Evolutionary conservation across 2,329 filamentous ascomycete species (phyloP).

Genomic region (Didymellaceae sp.): DNA sequence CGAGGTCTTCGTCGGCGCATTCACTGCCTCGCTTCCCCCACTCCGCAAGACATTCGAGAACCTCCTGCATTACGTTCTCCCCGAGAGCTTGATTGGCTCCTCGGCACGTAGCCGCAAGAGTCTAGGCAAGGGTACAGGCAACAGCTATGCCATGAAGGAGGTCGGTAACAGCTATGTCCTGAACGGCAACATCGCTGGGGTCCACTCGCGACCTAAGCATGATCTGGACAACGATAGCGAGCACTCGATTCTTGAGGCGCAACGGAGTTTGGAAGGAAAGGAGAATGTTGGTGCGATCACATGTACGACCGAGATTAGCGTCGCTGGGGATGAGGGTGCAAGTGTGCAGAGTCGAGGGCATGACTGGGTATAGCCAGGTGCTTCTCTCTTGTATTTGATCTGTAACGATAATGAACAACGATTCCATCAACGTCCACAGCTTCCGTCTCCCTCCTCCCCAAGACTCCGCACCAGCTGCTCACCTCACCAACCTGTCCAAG

Average conservation of each 20-base stretch:
- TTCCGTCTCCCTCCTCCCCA: too few relatives aligned
- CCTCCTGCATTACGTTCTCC: slow-evolving; percentile 25
- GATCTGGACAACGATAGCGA: slow-evolving; percentile 16
- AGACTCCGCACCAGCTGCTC: too few relatives aligned
- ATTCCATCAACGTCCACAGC: too few relatives aligned
- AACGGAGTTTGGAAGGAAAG: slow-evolving; percentile 5
- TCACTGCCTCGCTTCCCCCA: slow-evolving; percentile 36
- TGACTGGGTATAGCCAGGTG: slow-evolving; percentile 5
- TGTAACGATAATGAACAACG: background rate
- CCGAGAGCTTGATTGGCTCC: slow-evolving; percentile 24
- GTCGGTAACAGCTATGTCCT: slow-evolving; percentile 17
- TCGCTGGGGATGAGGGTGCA: slow-evolving; percentile 4
- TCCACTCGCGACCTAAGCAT: slow-evolving; percentile 4
- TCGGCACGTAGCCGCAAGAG: slow-evolving; percentile 10
- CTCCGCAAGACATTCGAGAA: slow-evolving; percentile 37
- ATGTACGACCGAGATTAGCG: slow-evolving; percentile 11
- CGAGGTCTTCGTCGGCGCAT: slow-evolving; percentile 36
- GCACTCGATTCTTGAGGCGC: slow-evolving; percentile 3
- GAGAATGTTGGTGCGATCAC: slow-evolving; percentile 4
- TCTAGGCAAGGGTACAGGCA: slow-evolving; percentile 13
- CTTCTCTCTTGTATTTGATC: background rate
- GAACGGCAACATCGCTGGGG: background rate
- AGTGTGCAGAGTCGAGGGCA: slow-evolving; percentile 6
- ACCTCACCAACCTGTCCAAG: too few relatives aligned
- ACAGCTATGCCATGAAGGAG: slow-evolving; percentile 27